phyloP scores from a whole-genome alignment of 495 filamentous ascomycete genomes.

The Aspergillus taichungensis region DNA sequence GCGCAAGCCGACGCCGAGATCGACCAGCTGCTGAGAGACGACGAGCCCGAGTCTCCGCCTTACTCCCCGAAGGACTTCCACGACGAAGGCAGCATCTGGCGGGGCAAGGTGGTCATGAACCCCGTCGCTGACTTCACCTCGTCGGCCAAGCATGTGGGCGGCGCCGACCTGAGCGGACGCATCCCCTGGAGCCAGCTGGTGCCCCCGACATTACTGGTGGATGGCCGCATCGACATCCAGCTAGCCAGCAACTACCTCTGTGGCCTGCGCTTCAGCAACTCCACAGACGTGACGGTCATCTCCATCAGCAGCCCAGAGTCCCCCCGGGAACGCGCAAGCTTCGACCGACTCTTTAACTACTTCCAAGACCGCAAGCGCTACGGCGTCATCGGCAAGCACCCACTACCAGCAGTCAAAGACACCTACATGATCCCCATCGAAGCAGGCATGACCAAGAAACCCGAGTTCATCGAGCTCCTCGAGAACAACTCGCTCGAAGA shows the following conservation, averaged over 20 bases:
- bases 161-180: conserved; percentile 55
- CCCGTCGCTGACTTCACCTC: conserved; percentile 64
- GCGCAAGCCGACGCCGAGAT: conserved; percentile 77
- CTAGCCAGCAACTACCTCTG: conserved; percentile 85
- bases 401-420: conserved; percentile 59
- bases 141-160: conserved; percentile 74
- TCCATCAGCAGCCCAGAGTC: conserved; percentile 50
- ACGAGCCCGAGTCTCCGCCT: conserved; percentile 72
- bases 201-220: conserved; percentile 57
- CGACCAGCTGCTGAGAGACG: conserved; percentile 78
- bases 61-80: conserved; percentile 74
- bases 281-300: conserved; percentile 65
- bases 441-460: conserved; percentile 45
- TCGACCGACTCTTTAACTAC: conserved; percentile 68
- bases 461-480: conserved; percentile 70
- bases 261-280: conserved; percentile 60
- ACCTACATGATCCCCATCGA: conserved; percentile 72
- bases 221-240: conserved; percentile 72
- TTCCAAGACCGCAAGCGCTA: conserved; percentile 69
- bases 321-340: conserved; percentile 42
- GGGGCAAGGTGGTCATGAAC: conserved; percentile 68
- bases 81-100: conserved; percentile 65
- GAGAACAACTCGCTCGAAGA: conserved; percentile 63
- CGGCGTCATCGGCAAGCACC: conserved; percentile 68
- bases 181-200: conserved; percentile 64